Evolutionary conservation across 495 filamentous ascomycete species (phyloP), one percentile per base, ranked within the genome.

Genomic region (Gamarada debralockiae): DNA sequence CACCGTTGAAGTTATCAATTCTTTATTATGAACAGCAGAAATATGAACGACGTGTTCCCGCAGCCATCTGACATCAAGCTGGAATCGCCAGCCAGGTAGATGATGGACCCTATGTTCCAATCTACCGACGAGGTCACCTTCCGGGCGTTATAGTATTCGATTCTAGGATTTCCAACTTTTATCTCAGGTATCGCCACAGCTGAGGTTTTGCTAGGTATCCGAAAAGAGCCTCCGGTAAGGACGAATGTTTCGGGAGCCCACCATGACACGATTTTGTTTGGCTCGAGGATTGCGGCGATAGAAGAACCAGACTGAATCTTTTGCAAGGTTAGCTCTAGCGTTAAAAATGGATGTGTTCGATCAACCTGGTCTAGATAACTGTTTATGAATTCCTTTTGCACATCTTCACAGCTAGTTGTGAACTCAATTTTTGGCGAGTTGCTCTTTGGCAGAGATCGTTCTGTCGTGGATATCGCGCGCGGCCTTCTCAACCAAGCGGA

Each of bases 361-460:
- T 20, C 48, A 40, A 50, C 48, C 15, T 40, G 22, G 17, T 50
- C 36, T 34, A 40, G 22, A 50, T 50, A 50, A 41, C 48, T 50
- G 24, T 14, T 39, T 41, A 23, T 41, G 23, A 50, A 50, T 50
- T 50, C 48, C 18, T 50, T 50, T 21, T 50, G 36, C 22, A 50
- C 48, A 50, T 50, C 34, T 40, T n/a, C 23, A 17, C 48, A 50
- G 40, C 36, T 50, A 20, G 12, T 25, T 39, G 48, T 40, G 48
- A 50, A 50, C 17, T 50, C 21, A 23, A 50, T 17, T 50, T n/a
- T 50, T 50, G 48, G 22, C 23, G 34, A 40, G 43, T 47, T 47
- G 3, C 14, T 33, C 25, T 20, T 31, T n/a, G 22, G 43, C 43
- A 31, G 43, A 27, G 24, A 47, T 47, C 25, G 43, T 47, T 47